Evolutionary conservation across 2,329 filamentous ascomycete species (phyloP), one percentile per base, ranked within the genome.

Genomic region (Dendryphion nanum): DNA sequence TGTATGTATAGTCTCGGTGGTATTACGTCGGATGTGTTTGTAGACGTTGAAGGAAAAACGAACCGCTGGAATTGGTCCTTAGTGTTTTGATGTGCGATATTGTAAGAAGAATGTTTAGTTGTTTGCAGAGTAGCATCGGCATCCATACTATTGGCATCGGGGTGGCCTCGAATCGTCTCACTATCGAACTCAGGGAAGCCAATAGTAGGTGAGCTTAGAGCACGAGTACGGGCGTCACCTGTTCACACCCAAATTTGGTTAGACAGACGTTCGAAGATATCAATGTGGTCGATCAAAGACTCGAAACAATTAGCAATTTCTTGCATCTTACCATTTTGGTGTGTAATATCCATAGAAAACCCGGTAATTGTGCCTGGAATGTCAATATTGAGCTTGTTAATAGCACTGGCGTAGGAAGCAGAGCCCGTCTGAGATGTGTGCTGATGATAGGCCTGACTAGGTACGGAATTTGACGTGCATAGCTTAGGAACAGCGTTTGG

Each of bases 311-410:
- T 45, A 29, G 53, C 42, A 15, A 53, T 42, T 35, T 51, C 43
- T 38, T 42, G 44, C 35, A 54, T 40, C 53, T 58, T 61, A 57
- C 59, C 52, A 33, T 58, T 41, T 33, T 42, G 32, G 16, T 59
- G 51, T 32, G 44, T 46, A 18, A 51, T 33, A 17, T 54, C 45
- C 41, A 54, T 45, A 17, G 52, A 44, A 24, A 59, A 23, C 2
- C 40, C 44, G 17, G 55, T 48, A n/a, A 48, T 43, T 5, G 28
- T 38, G 37, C 47, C 41, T 26, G 54, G 47, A 6, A 60, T 44
- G 30, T 55, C 43, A 6, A 55, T 57, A 37, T 51, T 51, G 32
- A 61, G 28, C 12, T 45, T 49, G 21, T 40, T 35, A n/a, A 15
- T 47, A 44, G 28, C 40, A 41, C 14, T 42, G 34, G 7, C 28